Conservation (phyloP, 768 basidiomycete genomes). For the Pleurotus pulmonarius region DNA sequence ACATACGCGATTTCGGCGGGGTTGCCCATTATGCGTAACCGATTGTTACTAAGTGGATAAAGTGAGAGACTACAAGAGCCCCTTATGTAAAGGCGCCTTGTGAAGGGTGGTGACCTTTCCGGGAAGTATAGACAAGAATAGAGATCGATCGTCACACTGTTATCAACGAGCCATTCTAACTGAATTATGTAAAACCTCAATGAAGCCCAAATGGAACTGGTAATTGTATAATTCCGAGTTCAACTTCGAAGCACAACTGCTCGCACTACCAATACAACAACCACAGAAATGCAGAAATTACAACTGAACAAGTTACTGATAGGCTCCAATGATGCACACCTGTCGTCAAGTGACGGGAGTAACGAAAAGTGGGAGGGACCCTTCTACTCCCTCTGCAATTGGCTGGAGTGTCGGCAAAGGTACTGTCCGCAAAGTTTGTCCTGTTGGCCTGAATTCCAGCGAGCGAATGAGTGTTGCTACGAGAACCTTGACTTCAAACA, state of each 20-base stretch:
- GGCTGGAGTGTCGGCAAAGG: constrained; percentile 33
- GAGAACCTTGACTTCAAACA: constrained; percentile 38
- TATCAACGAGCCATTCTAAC: too few relatives aligned
- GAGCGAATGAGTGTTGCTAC: constrained; percentile 30
- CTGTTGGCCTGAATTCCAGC: constrained; percentile 32
- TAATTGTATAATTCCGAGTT: too few relatives aligned
- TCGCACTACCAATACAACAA: too few relatives aligned
- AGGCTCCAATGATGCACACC: background rate
- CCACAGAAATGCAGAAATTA: background rate
- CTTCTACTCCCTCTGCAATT: constrained; percentile 24
- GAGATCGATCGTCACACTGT: too few relatives aligned
- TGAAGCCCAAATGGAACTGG: too few relatives aligned
- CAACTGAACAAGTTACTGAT: background rate
- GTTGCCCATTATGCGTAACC: background rate
- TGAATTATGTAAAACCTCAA: too few relatives aligned
- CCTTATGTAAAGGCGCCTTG: too few relatives aligned
- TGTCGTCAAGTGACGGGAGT: background rate
- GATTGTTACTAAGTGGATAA: too few relatives aligned
- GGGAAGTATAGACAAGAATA: too few relatives aligned
- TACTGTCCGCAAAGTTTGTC: constrained; percentile 21
- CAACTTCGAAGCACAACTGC: too few relatives aligned
- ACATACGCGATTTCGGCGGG: constrained; percentile 34
- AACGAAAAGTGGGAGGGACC: constrained; percentile 7
- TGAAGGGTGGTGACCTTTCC: too few relatives aligned
- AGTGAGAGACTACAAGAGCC: too few relatives aligned